Base-by-base conservation (phyloP, 2,329 filamentous ascomycete species). In the Colletotrichum destructivum region DNA sequence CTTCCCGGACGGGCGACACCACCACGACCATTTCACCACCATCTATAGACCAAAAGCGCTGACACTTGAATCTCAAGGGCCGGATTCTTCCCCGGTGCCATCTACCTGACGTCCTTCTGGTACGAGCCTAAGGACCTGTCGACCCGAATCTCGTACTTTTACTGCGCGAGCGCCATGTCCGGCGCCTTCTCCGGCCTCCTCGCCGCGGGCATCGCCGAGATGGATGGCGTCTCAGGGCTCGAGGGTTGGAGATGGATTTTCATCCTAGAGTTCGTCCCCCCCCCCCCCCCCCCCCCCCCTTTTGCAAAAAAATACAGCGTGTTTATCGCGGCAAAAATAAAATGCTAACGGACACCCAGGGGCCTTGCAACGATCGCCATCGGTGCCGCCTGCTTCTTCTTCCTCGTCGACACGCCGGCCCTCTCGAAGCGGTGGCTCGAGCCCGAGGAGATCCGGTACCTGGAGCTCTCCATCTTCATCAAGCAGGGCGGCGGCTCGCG, bases 101-200 rank as follows among this genome's bases (percentile, higher is more conserved):
- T 87, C 81, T 92, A 92, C 75, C 69, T 78, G 3, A 75, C 74
- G 26, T 75, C 75, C 59, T 84, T 92, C 2, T 90, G 88, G 1
- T 91, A 93, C 71, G 79, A 79, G 74, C 75, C 75, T 11, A 74
- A 84, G 75, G 71, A 69, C 74, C n/a, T 75, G 59, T 64, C 73
- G 72, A 16, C 75, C 61, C 63, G 77, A 72, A 88, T 90, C 91
- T 52, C 91, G 2, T 89, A 92, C 44, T 93, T 93, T 82, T 93
- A 93, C 82, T 92, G 90, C 4, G 91, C 91, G 0, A 91, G 91
- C 0, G 91, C 92, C 0, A 82, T 94, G 0, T 90, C 91, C 0
- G 92, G 92, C 0, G 91, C 88, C 0, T 91, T 92, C 75, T 90
- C 89, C 2, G 70, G 89, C 5, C 82, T 91, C 7, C 82, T 91